Percentiles rank a stretch among this genome's conserved stretches.
These are phyloP conservation scores for Aspergillus bertholletiae DNA, from an alignment of 495 filamentous ascomycete species.

Conservation along the genomic window DNA sequence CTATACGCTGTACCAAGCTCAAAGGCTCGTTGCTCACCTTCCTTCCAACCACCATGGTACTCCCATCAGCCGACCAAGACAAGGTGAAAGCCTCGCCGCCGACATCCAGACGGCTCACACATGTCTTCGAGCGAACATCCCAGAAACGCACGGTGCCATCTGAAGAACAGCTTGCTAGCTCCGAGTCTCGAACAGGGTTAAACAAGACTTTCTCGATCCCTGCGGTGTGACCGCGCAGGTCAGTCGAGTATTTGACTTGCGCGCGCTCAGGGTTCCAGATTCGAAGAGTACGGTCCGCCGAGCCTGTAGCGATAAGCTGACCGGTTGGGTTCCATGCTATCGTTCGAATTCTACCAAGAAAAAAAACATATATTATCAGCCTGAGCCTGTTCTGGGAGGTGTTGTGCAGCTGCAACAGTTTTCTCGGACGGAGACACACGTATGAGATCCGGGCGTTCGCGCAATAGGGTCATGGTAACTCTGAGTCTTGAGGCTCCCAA, in stretches of 20 bases:
- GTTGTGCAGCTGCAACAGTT: not conserved
- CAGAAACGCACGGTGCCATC: constrained; percentile 89
- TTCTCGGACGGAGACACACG: constrained; percentile 32
- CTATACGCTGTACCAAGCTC: not conserved
- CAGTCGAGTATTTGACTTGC: constrained; percentile 75
- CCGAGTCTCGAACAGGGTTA: constrained; percentile 83
- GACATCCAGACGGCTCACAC: constrained; percentile 75
- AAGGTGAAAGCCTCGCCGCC: constrained; percentile 79
- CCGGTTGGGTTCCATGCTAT: constrained; percentile 90
- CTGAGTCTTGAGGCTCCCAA: constrained; percentile 56
- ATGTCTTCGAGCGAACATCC: constrained; percentile 83
- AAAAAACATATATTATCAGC: constrained; percentile 11
- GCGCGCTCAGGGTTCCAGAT: constrained; percentile 92
- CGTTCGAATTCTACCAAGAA: constrained; percentile 51
- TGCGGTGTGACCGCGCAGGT: constrained; percentile 75
- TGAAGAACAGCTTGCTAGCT: constrained; percentile 77
- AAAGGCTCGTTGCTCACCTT: constrained; percentile 53
- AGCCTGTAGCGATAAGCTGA: constrained; percentile 80
- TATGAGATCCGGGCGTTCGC: constrained; percentile 48
- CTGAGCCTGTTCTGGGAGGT: not conserved
- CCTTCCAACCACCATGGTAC: constrained; percentile 74
- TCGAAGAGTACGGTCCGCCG: constrained; percentile 74
- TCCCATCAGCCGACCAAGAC: constrained; percentile 86
- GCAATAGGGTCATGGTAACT: constrained; percentile 58
- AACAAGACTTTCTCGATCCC: constrained; percentile 84